Base-by-base conservation (phyloP, 2,329 filamentous ascomycete genomes). In the Cadophora luteo-olivacea region DNA sequence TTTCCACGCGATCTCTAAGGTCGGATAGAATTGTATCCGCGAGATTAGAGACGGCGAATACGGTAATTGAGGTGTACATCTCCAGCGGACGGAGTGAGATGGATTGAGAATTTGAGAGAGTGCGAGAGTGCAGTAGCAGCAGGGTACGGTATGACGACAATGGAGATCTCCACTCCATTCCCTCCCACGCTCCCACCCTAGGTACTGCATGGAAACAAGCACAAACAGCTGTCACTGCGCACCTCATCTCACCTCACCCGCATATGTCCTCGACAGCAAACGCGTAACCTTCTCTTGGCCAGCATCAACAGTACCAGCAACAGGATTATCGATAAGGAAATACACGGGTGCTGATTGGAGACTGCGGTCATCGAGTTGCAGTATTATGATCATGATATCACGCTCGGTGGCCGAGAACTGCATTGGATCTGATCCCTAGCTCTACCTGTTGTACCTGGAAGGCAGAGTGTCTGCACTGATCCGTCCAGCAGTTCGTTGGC, bases 211-310 rank as follows among this genome's bases (percentile, higher is more conserved):
- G 12, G 12, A 45, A 45, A 19, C 41, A 45, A 16, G 41, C 36
- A 38, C 36, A 38, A 38, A 38, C 36, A 38, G 36, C 36, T 38
- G 36, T 9, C 36, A 38, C 36, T 38, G 36, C 36, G 49, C 25
- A 24, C 49, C 8, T 8, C 9, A 29, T 36, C 6, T 19, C 9
- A 38, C 32, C 6, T 19, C 9, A 38, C 32, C 12, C 11, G 33
- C 32, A 36, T 38, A 33, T 24, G 1, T 60, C 11, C 9, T 14
- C 29, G 36, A 24, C 12, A 54, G 45, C 41, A 52, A 36, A 64
- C 61, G 48, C 61, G 61, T 64, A 64, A 55, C 24, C n/a, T n/a
- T 54, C 22, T 55, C 61, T 64, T 64, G 61, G 61, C 61, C 12
- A 22, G 11, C 51, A 55, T 16, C 51, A 33, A 32, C 24, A 49